Conservation (phyloP, 2,329 filamentous ascomycete genomes). For the Byssoonygena ceratinophila region DNA sequence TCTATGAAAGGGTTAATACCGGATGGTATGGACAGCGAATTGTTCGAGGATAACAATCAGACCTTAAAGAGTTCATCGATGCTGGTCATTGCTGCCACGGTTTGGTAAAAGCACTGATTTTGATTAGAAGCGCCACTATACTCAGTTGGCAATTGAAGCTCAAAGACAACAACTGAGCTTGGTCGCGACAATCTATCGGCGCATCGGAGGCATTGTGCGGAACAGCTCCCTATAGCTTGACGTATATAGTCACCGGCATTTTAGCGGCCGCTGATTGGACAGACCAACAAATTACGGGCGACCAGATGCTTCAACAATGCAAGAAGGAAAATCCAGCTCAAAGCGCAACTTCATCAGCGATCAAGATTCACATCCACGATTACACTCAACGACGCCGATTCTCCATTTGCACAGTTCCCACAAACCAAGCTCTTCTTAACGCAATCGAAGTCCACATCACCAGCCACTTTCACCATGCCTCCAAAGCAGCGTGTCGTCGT, state of each 20-base stretch:
- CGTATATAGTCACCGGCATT: not conserved
- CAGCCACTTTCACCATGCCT: too few species aligned
- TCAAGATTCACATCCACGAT: not conserved
- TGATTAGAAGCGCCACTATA: not conserved
- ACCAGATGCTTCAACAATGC: not conserved
- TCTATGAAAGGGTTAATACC: constrained; percentile 28
- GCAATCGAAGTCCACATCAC: too few species aligned
- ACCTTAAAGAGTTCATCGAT: constrained; percentile 54
- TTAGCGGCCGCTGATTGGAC: not conserved
- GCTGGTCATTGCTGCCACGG: constrained; percentile 41
- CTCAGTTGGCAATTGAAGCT: not conserved
- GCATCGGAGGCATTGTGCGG: not conserved
- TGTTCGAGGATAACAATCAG: not conserved
- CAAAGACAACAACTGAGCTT: not conserved
- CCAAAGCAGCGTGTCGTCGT: constrained; percentile 50
- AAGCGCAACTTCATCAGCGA: not conserved
- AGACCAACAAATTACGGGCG: not conserved
- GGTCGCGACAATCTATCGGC: not conserved
- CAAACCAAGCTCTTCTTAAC: constrained; percentile 6
- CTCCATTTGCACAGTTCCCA: not conserved
- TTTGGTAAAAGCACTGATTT: not conserved
- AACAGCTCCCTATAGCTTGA: constrained; percentile 5
- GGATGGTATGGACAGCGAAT: not conserved
- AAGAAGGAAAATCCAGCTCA: not conserved
- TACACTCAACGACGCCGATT: not conserved